These are phyloP conservation scores for Mimosa pudica DNA, from an alignment of 306 rosid genomes.

Conservation along the genomic window DNA sequence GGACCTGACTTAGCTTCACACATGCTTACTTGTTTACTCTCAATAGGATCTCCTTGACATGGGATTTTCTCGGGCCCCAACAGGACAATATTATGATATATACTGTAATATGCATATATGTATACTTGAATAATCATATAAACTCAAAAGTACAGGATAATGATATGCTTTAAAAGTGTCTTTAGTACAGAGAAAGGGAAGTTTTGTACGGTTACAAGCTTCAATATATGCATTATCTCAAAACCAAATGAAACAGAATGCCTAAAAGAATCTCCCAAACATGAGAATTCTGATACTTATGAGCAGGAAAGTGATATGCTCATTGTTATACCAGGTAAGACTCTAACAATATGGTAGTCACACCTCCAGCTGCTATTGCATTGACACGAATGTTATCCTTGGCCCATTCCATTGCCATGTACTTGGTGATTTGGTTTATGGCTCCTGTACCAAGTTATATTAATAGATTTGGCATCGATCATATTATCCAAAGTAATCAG, in stretches of 20 bases:
- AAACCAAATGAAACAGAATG: neutral
- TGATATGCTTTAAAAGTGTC: neutral
- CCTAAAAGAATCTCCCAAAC: neutral
- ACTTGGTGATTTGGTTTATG: neutral
- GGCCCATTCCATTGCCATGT: neutral
- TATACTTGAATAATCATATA: no score
- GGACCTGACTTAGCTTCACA: neutral
- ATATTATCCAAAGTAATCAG: neutral
- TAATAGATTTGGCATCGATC: neutral
- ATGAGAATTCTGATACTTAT: neutral
- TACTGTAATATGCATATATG: no score
- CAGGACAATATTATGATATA: no score
- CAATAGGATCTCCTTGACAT: neutral
- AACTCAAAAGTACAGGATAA: no score
- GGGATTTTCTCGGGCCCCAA: no score
- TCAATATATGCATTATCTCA: neutral
- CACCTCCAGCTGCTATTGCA: neutral
- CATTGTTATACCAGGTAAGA: neutral
- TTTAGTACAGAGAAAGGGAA: neutral
- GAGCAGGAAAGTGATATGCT: neutral
- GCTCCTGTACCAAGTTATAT: neutral
- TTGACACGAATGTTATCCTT: neutral
- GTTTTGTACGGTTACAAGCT: neutral
- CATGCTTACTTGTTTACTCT: neutral
- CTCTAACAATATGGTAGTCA: neutral